A percentile compares a stretch with the other conserved stretches of the same genome.
phyloP scores from a whole-genome alignment of 495 filamentous ascomycete species.

The Usnea hakonensis region DNA sequence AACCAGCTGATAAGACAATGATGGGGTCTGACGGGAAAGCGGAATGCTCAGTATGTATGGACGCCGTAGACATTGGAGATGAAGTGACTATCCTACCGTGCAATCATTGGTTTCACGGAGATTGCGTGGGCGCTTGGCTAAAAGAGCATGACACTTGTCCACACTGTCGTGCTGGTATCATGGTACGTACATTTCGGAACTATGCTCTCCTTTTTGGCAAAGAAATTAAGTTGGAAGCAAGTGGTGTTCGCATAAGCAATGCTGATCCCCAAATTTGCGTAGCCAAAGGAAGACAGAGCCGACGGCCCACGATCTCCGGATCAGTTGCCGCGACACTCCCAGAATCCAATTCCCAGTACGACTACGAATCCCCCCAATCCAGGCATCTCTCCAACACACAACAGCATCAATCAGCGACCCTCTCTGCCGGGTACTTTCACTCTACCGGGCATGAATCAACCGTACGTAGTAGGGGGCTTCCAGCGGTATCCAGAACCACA shows the following conservation, averaged over 20 bases:
- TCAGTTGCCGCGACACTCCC: constrained; percentile 18
- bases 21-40: constrained; percentile 54
- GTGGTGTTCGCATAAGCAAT: too few species aligned
- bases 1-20: constrained; percentile 56
- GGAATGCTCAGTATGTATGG: constrained; percentile 93
- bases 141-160: constrained; percentile 86
- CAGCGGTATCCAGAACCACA: constrained; percentile 17
- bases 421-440: constrained; percentile 17
- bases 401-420: constrained; percentile 3
- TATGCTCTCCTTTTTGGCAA: too few species aligned
- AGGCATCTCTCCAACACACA: not conserved
- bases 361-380: not conserved
- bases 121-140: constrained; percentile 73
- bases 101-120: constrained; percentile 82
- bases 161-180: constrained; percentile 73
- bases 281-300: constrained; percentile 17
- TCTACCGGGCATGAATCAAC: constrained; percentile 20
- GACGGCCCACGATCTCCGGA: constrained; percentile 18
- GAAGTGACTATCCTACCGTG: constrained; percentile 78
- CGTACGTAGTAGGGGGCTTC: constrained; percentile 19
- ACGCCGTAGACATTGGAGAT: constrained; percentile 64
- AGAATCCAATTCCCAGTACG: constrained; percentile 9
- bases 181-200: too few species aligned
- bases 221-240: too few species aligned
- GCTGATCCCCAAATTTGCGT: too few species aligned